phyloP scores from a whole-genome alignment of 495 filamentous ascomycete genomes.

The Podospora conica region DNA sequence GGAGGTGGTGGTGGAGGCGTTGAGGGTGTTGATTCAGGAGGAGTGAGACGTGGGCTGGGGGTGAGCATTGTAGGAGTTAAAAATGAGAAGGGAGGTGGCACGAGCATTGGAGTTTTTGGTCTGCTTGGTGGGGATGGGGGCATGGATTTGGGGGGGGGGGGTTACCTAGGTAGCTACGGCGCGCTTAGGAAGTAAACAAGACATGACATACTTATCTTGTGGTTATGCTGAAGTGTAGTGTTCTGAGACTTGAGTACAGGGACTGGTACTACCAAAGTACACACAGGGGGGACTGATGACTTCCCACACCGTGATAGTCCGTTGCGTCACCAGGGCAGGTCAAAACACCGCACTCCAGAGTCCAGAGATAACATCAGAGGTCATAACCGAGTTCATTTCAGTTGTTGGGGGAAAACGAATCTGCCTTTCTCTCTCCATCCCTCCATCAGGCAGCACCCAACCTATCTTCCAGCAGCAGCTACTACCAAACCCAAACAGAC shows the following conservation, averaged over 20 bases:
- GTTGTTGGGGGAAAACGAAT: background rate
- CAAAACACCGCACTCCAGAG: too few relatives aligned
- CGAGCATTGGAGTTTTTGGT: background rate
- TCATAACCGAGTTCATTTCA: background rate
- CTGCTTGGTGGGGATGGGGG: background rate
- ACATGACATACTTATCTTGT: background rate
- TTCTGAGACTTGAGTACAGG: background rate
- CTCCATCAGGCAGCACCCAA: too few relatives aligned
- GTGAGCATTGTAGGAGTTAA: background rate
- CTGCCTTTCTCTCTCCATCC: background rate
- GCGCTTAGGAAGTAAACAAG: background rate
- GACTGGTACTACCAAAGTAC: too few relatives aligned
- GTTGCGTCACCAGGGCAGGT: too few relatives aligned
- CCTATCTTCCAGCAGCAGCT: too few relatives aligned
- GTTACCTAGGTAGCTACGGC: background rate
- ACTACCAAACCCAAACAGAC: too few relatives aligned
- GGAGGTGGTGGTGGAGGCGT: constrained; percentile 54
- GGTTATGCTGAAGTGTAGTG: background rate
- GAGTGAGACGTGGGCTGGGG: background rate
- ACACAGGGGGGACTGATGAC: too few relatives aligned
- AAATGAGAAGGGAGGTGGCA: background rate
- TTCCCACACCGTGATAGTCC: too few relatives aligned
- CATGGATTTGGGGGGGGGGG: background rate
- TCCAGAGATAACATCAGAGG: background rate
- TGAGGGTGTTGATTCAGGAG: constrained; percentile 52